Conservation (phyloP, 2,329 filamentous ascomycete genomes). For the Didymosphaeria variabile region DNA sequence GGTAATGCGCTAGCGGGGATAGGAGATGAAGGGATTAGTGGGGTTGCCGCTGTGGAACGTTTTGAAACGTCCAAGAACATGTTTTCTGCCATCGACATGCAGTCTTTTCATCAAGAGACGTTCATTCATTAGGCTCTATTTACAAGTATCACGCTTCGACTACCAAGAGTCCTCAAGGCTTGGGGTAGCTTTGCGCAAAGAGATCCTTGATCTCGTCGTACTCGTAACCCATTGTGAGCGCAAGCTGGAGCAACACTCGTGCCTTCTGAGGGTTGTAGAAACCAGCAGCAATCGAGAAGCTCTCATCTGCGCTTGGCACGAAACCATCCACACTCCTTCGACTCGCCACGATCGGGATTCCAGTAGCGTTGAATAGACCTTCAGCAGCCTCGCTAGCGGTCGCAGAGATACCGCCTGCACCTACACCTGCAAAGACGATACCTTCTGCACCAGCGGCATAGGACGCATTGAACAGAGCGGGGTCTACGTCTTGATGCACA, state of each 20-base stretch:
- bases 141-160: background rate
- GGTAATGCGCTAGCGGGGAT: conserved; percentile 10
- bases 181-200: conserved; percentile 46
- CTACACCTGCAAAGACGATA: conserved; percentile 65
- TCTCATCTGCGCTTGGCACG: conserved; percentile 50
- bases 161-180: conserved; percentile 19
- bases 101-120: background rate
- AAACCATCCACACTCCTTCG: conserved; percentile 63
- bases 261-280: conserved; percentile 66
- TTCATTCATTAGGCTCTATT: background rate
- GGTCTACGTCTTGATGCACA: conserved; percentile 63
- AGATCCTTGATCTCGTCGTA: conserved; percentile 56
- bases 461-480: conserved; percentile 58
- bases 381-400: conserved; percentile 50
- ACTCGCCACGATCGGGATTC: conserved; percentile 62
- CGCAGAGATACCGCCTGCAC: conserved; percentile 59
- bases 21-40: conserved; percentile 9
- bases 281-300: conserved; percentile 56
- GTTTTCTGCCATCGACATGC: background rate
- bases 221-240: conserved; percentile 39
- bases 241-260: conserved; percentile 59
- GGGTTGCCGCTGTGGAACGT: background rate
- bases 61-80: conserved; percentile 1
- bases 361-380: conserved; percentile 55
- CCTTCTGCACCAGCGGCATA: conserved; percentile 62